Percentiles rank a stretch among this genome's conserved stretches.
phyloP scores from a whole-genome alignment of 2,329 filamentous ascomycete species.

The Apiospora sp. region DNA sequence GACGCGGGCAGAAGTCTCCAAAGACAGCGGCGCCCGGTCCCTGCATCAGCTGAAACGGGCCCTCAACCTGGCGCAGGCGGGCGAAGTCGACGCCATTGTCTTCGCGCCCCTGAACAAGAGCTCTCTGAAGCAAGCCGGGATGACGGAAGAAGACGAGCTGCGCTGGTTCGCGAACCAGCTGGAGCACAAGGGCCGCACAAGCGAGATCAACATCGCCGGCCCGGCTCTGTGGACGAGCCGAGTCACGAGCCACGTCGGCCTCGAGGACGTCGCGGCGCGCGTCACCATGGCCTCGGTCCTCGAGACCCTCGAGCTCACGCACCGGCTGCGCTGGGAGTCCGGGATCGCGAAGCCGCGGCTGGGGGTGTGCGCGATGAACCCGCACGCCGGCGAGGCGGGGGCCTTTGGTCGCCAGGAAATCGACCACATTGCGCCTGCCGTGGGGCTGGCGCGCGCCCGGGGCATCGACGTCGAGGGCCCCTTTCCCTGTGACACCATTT shows the following conservation, averaged over 20 bases:
- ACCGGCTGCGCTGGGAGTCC: constrained; percentile 41
- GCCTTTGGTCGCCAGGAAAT: constrained; percentile 44
- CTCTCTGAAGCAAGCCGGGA: constrained; percentile 43
- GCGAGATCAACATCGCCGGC: constrained; percentile 44
- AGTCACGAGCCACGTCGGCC: constrained; percentile 43
- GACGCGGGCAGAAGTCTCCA: constrained; percentile 35
- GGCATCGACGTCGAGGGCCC: constrained; percentile 43
- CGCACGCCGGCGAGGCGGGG: constrained; percentile 46
- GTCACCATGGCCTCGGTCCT: constrained; percentile 39
- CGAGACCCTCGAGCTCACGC: constrained; percentile 39
- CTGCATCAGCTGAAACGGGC: constrained; percentile 42
- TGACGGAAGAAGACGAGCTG: constrained; percentile 46
- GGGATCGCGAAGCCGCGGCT: constrained; percentile 41
- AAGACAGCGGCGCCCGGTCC: constrained; percentile 36
- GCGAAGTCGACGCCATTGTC: constrained; percentile 43
- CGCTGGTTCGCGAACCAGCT: constrained; percentile 45
- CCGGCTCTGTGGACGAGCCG: constrained; percentile 39
- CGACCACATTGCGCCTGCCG: constrained; percentile 42
- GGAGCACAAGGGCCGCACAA: constrained; percentile 35
- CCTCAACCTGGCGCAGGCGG: constrained; percentile 36
- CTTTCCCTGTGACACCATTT: constrained; percentile 46
- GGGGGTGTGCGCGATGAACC: constrained; percentile 45
- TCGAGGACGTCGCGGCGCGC: constrained; percentile 40
- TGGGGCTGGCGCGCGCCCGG: constrained; percentile 34
- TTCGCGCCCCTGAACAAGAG: constrained; percentile 45